Evolutionary conservation across 805 yeast species (phyloP).

Genomic region (Barnettozyma sucrosica): DNA sequence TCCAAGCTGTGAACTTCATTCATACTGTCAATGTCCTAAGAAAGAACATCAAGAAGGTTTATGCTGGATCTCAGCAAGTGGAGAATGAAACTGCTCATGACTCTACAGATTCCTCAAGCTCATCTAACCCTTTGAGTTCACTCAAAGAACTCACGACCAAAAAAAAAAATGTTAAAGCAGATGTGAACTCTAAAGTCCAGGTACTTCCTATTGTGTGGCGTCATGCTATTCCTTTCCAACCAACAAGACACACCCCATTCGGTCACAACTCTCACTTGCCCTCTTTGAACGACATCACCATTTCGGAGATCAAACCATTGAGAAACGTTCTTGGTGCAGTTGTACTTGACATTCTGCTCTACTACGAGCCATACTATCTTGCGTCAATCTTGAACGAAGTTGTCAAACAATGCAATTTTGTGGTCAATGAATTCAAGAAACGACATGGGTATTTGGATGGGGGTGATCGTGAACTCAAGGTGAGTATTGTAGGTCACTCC

Average conservation of each 20-base stretch:
- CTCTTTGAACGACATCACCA: constrained; percentile 62
- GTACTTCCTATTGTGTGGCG: constrained; percentile 93
- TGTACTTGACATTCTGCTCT: constrained; percentile 73
- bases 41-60: constrained; percentile 49
- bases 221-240: constrained; percentile 58
- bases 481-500: constrained; percentile 86
- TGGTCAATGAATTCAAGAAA: constrained; percentile 51
- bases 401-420: constrained; percentile 53
- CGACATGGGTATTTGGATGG: constrained; percentile 74
- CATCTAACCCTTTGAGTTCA: neutral
- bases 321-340: constrained; percentile 83
- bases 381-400: constrained; percentile 59
- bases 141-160: neutral
- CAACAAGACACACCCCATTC: constrained; percentile 26
- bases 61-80: constrained; percentile 24
- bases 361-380: constrained; percentile 66
- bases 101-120: neutral
- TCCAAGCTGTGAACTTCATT: constrained; percentile 79
- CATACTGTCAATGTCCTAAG: constrained; percentile 68
- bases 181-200: constrained; percentile 58
- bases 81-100: neutral
- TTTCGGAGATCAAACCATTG: constrained; percentile 70
- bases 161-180: constrained; percentile 20
- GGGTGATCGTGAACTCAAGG: constrained; percentile 29
- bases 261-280: constrained; percentile 41